Conservation (phyloP, 768 basidiomycete species). For the Lactifluus echinatus region DNA sequence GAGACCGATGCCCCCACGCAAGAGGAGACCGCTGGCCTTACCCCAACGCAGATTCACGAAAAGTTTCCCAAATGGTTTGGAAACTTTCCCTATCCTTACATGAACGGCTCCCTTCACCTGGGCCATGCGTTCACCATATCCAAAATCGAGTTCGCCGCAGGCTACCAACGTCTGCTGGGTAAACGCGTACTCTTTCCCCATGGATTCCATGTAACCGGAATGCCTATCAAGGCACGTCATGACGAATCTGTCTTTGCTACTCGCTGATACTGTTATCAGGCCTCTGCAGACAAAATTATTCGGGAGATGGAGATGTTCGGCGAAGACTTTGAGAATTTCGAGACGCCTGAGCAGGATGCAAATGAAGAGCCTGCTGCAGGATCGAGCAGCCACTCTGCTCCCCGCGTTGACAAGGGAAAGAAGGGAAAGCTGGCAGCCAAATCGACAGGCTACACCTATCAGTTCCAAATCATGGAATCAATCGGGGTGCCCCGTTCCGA, state of each 20-base stretch:
- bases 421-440: constrained; percentile 95
- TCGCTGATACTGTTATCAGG: constrained; percentile 37
- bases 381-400: constrained; percentile 33
- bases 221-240: constrained; percentile 93
- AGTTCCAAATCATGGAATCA: constrained; percentile 98
- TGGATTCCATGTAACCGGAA: constrained; percentile 94
- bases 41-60: constrained; percentile 54
- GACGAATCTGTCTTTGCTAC: neutral
- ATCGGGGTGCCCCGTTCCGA: constrained; percentile 82
- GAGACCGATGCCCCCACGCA: constrained; percentile 73
- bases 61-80: constrained; percentile 96
- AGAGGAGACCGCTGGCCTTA: constrained; percentile 55
- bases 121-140: constrained; percentile 98
- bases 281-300: constrained; percentile 94
- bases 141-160: constrained; percentile 94
- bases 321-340: constrained; percentile 70
- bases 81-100: constrained; percentile 93
- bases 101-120: constrained; percentile 95
- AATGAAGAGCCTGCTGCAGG: constrained; percentile 34
- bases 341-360: constrained; percentile 38
- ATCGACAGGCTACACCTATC: constrained; percentile 87
- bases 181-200: constrained; percentile 95
- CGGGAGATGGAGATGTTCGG: constrained; percentile 97
- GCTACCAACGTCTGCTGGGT: constrained; percentile 91
- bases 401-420: constrained; percentile 69